Evolutionary conservation across 2,329 filamentous ascomycete species (phyloP).

Genomic region (Ophiostoma piceae): DNA sequence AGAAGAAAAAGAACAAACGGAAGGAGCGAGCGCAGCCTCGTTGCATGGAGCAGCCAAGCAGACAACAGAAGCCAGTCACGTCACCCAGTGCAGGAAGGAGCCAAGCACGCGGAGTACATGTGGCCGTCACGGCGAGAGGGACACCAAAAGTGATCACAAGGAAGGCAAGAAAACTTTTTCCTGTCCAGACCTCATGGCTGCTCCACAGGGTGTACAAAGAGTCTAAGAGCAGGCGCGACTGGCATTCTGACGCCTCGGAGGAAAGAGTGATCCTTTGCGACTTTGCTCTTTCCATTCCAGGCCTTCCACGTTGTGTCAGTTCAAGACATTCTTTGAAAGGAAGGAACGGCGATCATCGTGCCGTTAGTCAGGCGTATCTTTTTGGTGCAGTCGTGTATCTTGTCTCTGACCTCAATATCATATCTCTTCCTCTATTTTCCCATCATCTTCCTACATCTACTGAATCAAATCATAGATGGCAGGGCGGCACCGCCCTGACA

Average conservation of each 20-base stretch:
- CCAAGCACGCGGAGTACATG: not conserved
- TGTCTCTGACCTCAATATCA: no score
- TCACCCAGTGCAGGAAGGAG: slow-evolving; percentile 12
- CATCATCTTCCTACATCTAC: no score
- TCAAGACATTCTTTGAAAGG: not conserved
- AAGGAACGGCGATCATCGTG: not conserved
- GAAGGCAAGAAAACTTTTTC: slow-evolving; percentile 23
- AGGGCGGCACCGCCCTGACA: not conserved
- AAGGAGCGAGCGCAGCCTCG: slow-evolving; percentile 12
- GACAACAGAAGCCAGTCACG: not conserved
- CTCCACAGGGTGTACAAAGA: slow-evolving; percentile 15
- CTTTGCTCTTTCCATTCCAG: not conserved
- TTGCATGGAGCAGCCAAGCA: not conserved
- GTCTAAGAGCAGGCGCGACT: not conserved
- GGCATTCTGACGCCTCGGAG: no score
- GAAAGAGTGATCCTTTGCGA: no score
- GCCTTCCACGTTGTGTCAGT: not conserved
- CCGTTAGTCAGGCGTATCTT: not conserved
- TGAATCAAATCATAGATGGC: not conserved
- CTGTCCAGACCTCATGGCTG: slow-evolving; percentile 14
- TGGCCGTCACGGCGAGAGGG: slow-evolving; percentile 2
- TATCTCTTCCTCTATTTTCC: no score
- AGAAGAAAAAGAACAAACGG: not conserved
- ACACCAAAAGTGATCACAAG: slow-evolving; percentile 23
- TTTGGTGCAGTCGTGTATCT: no score